Evolutionary conservation across 169 alveolate species (phyloP).

Genomic region (Eimeria maxima): DNA sequence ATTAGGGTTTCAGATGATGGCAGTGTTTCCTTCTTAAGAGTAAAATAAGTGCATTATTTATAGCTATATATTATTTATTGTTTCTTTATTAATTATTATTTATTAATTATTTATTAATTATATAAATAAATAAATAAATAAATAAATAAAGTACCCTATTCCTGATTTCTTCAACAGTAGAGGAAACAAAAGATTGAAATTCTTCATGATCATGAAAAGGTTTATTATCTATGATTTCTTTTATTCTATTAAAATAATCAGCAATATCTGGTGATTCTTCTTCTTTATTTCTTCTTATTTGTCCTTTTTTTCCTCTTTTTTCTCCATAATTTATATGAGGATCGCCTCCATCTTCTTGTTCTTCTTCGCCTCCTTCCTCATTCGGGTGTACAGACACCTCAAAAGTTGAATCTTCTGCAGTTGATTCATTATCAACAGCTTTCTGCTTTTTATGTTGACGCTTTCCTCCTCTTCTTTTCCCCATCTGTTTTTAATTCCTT

Average conservation of each 20-base stretch:
- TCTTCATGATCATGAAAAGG: constrained; percentile 33
- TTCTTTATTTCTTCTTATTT: no score
- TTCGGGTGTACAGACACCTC: neutral
- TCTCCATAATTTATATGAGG: neutral
- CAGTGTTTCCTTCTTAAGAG: no score
- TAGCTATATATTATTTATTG: no score
- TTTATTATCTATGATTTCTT: neutral
- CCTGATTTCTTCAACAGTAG: constrained; percentile 68
- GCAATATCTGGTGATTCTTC: neutral
- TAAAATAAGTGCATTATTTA: no score
- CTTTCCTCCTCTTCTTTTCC: neutral
- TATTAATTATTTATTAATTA: no score
- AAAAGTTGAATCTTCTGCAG: neutral
- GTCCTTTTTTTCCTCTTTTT: neutral
- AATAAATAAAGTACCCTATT: no score
- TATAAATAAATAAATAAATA: no score
- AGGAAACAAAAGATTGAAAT: constrained; percentile 42
- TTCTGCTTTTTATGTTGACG: neutral
- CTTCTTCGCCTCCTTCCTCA: neutral
- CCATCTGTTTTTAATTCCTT: neutral
- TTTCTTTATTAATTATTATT: no score
- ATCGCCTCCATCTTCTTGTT: neutral
- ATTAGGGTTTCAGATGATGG: no score
- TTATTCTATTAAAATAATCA: constrained; percentile 22
- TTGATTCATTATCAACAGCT: no score